These are phyloP conservation scores for Yamadazyma paraphyllophila DNA, from an alignment of 805 yeast genomes.

Conservation along the genomic window DNA sequence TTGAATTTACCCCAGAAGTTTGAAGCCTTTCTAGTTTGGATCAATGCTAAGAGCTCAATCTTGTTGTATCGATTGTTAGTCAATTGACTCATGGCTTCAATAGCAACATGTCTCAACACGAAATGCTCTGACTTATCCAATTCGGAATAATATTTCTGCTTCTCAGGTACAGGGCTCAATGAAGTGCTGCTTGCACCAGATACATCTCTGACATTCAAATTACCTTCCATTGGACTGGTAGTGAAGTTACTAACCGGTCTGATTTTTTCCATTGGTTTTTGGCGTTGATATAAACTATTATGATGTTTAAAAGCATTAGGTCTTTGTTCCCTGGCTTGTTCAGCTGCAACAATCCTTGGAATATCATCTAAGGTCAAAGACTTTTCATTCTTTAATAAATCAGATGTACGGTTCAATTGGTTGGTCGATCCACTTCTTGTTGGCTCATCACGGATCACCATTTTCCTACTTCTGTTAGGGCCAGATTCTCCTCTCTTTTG, in stretches of 20 bases:
- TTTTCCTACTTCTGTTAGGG: constrained; percentile 16
- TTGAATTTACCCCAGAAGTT: constrained; percentile 56
- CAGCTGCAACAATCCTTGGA: constrained; percentile 95
- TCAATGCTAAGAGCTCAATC: constrained; percentile 38
- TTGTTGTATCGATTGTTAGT: constrained; percentile 21
- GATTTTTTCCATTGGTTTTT: constrained; percentile 13
- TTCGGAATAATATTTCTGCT: constrained; percentile 58
- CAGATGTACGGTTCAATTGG: constrained; percentile 61
- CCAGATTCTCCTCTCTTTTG: constrained; percentile 14
- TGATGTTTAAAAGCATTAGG: constrained; percentile 91
- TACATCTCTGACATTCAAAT: neutral
- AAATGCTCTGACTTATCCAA: constrained; percentile 56
- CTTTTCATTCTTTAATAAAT: constrained; percentile 73
- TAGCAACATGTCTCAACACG: constrained; percentile 57
- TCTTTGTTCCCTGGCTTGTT: constrained; percentile 88
- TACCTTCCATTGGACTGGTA: neutral
- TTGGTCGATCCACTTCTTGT: constrained; percentile 28
- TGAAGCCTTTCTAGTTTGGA: constrained; percentile 40
- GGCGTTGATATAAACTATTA: constrained; percentile 43
- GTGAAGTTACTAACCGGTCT: constrained; percentile 3
- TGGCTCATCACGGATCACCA: constrained; percentile 39
- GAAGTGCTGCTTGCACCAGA: neutral
- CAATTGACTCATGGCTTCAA: constrained; percentile 46
- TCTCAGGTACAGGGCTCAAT: constrained; percentile 1
- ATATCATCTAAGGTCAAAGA: constrained; percentile 92